A percentile compares a stretch with the other conserved stretches of the same genome.
These are phyloP conservation scores for Aureobasidium sp. DNA, from an alignment of 2,329 filamentous ascomycete species.

Conservation along the genomic window DNA sequence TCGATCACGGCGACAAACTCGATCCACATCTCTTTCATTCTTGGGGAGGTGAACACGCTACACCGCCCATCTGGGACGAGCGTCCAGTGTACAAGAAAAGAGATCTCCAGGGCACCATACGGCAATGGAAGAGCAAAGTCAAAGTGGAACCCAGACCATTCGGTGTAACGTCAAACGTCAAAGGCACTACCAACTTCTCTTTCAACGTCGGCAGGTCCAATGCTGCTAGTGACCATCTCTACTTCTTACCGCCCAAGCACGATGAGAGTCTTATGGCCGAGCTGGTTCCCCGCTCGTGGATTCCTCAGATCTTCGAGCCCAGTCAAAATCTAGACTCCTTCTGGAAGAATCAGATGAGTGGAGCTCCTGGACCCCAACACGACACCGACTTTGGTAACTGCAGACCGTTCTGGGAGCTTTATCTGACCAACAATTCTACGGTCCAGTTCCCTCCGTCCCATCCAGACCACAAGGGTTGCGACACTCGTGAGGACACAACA, in stretches of 20 bases:
- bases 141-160: not conserved
- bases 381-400: constrained; percentile 29
- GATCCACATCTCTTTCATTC: constrained; percentile 7
- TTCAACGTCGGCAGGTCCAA: not conserved
- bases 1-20: constrained; percentile 3
- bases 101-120: not conserved
- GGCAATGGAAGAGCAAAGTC: not conserved
- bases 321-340: constrained; percentile 29
- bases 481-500: constrained; percentile 31
- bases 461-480: constrained; percentile 30
- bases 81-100: not conserved
- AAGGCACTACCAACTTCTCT: not conserved
- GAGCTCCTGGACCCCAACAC: constrained; percentile 29
- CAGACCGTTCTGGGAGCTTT: constrained; percentile 37
- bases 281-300: constrained; percentile 36
- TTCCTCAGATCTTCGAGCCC: constrained; percentile 28
- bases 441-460: constrained; percentile 21
- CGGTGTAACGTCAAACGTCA: not conserved
- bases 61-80: constrained; percentile 9
- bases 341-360: constrained; percentile 32
- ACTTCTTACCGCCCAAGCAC: constrained; percentile 9
- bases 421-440: constrained; percentile 10
- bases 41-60: constrained; percentile 7
- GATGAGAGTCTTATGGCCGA: constrained; percentile 19
- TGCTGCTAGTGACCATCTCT: not conserved